phyloP scores from a whole-genome alignment of 805 yeast genomes.

The Komagataella pastoris region DNA sequence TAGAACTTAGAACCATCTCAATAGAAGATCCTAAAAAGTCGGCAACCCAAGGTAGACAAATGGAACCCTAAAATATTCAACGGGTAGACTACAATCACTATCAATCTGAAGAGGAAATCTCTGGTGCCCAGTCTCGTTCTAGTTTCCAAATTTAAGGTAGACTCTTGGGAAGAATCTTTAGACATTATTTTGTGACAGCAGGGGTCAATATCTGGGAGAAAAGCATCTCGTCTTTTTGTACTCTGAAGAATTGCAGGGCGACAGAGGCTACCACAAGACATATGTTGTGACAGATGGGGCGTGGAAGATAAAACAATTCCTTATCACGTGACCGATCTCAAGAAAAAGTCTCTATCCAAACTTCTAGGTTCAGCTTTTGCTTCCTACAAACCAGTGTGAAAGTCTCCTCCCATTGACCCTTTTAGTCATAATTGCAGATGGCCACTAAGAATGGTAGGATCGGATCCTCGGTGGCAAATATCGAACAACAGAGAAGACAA shows the following conservation, averaged over 20 bases:
- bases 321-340: not conserved
- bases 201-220: not conserved
- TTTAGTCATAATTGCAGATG: not conserved
- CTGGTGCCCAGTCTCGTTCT: not conserved
- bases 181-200: not conserved
- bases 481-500: constrained; percentile 37
- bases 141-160: not conserved
- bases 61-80: not conserved
- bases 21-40: not conserved
- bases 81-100: not conserved
- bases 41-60: not conserved
- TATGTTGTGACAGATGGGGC: not conserved
- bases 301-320: not conserved
- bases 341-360: not conserved
- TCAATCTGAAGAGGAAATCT: not conserved
- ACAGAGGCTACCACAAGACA: not conserved
- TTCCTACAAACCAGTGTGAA: not conserved
- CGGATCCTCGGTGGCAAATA: constrained; percentile 26
- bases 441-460: not conserved
- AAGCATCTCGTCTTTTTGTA: not conserved
- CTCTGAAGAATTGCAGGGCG: not conserved
- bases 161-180: not conserved
- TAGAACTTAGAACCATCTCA: not conserved
- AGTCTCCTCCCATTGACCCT: not conserved
- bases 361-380: not conserved